phyloP scores from a whole-genome alignment of 352 stramenopile genomes.

The Bremia lactucae region DNA sequence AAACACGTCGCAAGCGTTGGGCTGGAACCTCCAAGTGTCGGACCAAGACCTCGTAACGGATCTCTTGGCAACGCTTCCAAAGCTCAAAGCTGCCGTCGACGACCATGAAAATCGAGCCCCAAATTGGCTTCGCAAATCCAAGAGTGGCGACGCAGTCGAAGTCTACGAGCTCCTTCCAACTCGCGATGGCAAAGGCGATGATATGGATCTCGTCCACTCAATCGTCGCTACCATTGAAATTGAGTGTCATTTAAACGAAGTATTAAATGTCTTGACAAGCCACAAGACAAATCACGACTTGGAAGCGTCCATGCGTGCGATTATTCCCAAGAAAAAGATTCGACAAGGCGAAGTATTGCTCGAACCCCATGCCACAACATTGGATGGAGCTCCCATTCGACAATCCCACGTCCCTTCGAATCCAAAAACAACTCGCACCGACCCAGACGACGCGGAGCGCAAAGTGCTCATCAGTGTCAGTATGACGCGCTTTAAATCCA shows the following conservation, averaged over 20 bases:
- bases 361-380: slow-evolving; percentile 16
- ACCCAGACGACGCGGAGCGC: slow-evolving; percentile 7
- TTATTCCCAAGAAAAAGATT: slow-evolving; percentile 27
- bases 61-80: slow-evolving; percentile 30
- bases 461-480: slow-evolving; percentile 31
- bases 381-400: slow-evolving; percentile 9
- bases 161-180: slow-evolving; percentile 34
- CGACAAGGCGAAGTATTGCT: slow-evolving; percentile 24
- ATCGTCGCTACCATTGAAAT: slow-evolving; percentile 40
- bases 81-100: slow-evolving; percentile 31
- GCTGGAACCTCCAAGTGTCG: slow-evolving; percentile 16
- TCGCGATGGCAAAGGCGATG: slow-evolving; percentile 20
- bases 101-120: slow-evolving; percentile 20
- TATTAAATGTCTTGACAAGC: slow-evolving; percentile 47
- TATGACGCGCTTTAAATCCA: slow-evolving; percentile 31
- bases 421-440: too few relatives aligned
- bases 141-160: slow-evolving; percentile 35
- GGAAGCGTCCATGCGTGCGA: slow-evolving; percentile 32
- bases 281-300: slow-evolving; percentile 34
- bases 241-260: slow-evolving; percentile 49
- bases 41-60: slow-evolving; percentile 36
- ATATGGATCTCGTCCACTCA: slow-evolving; percentile 44
- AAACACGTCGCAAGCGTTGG: slow-evolving; percentile 3
- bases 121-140: slow-evolving; percentile 34
- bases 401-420: neutral